Conservation (phyloP, 179 eudicot species). For the Patellifolia procumbens region DNA sequence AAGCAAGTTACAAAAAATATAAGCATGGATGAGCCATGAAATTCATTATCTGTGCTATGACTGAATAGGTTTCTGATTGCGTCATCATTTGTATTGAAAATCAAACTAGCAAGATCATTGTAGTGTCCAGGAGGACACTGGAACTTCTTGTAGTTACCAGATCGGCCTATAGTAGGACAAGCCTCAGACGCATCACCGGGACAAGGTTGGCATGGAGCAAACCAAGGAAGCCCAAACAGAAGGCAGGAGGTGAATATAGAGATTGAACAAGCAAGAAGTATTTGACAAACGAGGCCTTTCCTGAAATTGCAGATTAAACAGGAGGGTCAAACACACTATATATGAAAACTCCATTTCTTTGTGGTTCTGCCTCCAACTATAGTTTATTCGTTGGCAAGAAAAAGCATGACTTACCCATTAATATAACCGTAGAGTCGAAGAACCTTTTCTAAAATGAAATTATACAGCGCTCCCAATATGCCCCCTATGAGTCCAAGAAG, state of each 20-base stretch:
- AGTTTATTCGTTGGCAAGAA: not conserved
- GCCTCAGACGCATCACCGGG: slow-evolving; percentile 63
- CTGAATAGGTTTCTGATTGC: slow-evolving; percentile 86
- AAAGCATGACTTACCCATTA: slow-evolving; percentile 55
- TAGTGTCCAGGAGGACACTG: slow-evolving; percentile 77
- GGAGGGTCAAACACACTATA: slow-evolving; percentile 6
- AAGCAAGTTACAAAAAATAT: slow-evolving; percentile 70
- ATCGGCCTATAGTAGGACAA: slow-evolving; percentile 89
- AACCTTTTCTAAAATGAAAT: slow-evolving; percentile 58
- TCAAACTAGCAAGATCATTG: slow-evolving; percentile 92
- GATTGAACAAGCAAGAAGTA: slow-evolving; percentile 66
- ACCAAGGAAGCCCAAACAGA: slow-evolving; percentile 92
- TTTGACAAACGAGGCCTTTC: slow-evolving; percentile 62
- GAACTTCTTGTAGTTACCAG: slow-evolving; percentile 88
- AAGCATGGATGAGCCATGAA: slow-evolving; percentile 63
- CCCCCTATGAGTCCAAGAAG: slow-evolving; percentile 84
- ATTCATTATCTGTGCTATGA: slow-evolving; percentile 71
- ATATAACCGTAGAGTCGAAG: slow-evolving; percentile 62
- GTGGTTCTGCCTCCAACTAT: not conserved
- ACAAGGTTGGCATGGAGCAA: slow-evolving; percentile 76
- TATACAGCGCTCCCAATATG: slow-evolving; percentile 67
- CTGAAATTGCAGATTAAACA: slow-evolving; percentile 42
- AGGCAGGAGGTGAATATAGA: slow-evolving; percentile 81
- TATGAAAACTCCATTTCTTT: not conserved
- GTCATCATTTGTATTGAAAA: slow-evolving; percentile 92